Evolutionary conservation across 169 alveolate species (phyloP), one percentile per base, ranked within the genome.

Genomic region (Cryptosporidium canis): DNA sequence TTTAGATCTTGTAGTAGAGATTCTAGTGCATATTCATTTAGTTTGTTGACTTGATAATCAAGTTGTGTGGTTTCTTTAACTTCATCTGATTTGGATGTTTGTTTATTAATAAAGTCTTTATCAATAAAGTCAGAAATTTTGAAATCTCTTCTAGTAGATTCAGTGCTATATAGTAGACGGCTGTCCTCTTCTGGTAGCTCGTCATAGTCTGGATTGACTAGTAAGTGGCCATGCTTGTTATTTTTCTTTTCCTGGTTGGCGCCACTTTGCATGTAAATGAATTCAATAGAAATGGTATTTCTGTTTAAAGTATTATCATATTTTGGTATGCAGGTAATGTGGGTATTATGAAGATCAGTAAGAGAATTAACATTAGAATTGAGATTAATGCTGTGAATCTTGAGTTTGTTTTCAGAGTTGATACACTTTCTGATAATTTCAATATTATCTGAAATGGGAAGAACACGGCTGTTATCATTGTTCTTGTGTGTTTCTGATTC

Each of bases 141-240:
- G 35, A 51, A 70, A 6, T 70, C 53, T 51, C 18, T 70, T 29
- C n/a, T 70, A 3, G 39, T 16, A 1, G 56, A 31, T 48, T 51
- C 53, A 31, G 35, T 70, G 1, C 12, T 16, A 27, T 35, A 35
- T 12, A 70, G 4, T 0, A 51, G 68, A 4, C 16, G 16, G 21
- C 27, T n/a, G 1, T 48, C 3, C 1, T 51, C 16, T 48, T 47
- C 47, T 35, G 84, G 84, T 8, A 70, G 24, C n/a, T 70, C 68
- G 24, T 70, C 84, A 51, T 51, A 70, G 12, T 51, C 47, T 48
- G 66, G 47, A 70, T 55, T 70, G n/a, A 47, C 11, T 55, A 70
- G 53, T 43, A 45, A 27, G 12, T 45, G 21, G 45, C 35, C 55
- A 33, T 5, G 11, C 7, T 16, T 1, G 5, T 65, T 37, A 0